Evolutionary conservation across 106 monocot genomes (phyloP), one percentile per base, ranked within the genome.

Genomic region (Hemerocallis citrina): DNA sequence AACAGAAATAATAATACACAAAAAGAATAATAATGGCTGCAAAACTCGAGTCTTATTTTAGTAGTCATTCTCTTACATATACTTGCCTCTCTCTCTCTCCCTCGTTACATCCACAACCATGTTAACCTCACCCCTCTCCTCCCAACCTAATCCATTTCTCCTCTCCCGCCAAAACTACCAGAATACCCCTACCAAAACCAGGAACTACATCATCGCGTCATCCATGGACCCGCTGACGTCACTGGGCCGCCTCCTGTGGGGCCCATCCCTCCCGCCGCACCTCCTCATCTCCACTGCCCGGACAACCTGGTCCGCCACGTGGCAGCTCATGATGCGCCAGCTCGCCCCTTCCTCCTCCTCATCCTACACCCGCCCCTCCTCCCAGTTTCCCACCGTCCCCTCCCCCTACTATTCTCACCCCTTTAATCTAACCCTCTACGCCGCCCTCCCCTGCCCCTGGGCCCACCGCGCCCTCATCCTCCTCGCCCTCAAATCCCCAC

Each of bases 321-420:
- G 95, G 95, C 84, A 76, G n/a, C 77, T 96, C 72, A 78, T 96
- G 78, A 96, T 96, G 95, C 83, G 86, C 59, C 95, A 96, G 76
- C 90, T 96, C 58, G 95, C 90, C 41, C 95, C 95, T 31, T 79
- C 88, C 52, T 41, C 62, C 39, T 52, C 85, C 45, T 32, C 81
- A 29, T 71, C 81, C 65, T 96, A 90, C 74, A 76, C 86, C 55
- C 89, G 95, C 20, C 86, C 89, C 23, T 0, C 83, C 32, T 43
- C 72, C 56, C 59, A 70, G 57, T 96, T 96, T 57, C 83, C 80
- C 80, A 72, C 86, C 56, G 64, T 75, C 29, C 42, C 43, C 49
- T 17, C 45, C 65, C 34, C 47, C 67, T 24, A 35, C 64, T 36
- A 14, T 31, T 50, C 51, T 19, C 35, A 34, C 30, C 25, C 9